Conservation (phyloP, 305 asterid species). For the Ilex paraguariensis region DNA sequence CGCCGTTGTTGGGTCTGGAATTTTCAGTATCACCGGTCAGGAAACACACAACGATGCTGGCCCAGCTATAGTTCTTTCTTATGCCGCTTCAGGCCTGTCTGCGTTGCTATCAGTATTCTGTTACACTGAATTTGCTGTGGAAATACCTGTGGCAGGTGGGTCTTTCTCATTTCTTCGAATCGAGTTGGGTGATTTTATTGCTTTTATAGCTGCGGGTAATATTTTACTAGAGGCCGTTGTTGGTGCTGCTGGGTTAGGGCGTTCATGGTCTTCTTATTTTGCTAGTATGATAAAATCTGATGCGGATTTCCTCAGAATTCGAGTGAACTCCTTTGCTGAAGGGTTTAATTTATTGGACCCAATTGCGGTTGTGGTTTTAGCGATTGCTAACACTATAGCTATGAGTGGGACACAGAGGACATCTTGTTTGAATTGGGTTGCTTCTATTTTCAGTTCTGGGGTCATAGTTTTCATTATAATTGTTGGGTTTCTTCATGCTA, state of each 20-base stretch:
- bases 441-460: constrained; percentile 42
- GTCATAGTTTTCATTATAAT: constrained; percentile 68
- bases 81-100: constrained; percentile 78
- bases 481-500: constrained; percentile 66
- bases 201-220: constrained; percentile 88
- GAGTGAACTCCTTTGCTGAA: constrained; percentile 47
- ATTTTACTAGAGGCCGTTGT: constrained; percentile 78
- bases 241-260: constrained; percentile 94
- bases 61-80: constrained; percentile 74
- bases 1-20: constrained; percentile 91
- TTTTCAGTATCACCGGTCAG: constrained; percentile 86
- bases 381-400: constrained; percentile 64
- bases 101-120: constrained; percentile 86
- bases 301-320: constrained; percentile 58
- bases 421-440: constrained; percentile 58
- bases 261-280: constrained; percentile 88
- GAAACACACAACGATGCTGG: constrained; percentile 73
- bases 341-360: constrained; percentile 91
- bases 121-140: constrained; percentile 92
- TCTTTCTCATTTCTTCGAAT: constrained; percentile 84
- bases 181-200: constrained; percentile 89
- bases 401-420: constrained; percentile 67
- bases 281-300: constrained; percentile 53
- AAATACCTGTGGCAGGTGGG: constrained; percentile 93
- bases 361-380: constrained; percentile 54